These are phyloP conservation scores for Luvunga scandens DNA, from an alignment of 345 rosid genomes.

Conservation along the genomic window DNA sequence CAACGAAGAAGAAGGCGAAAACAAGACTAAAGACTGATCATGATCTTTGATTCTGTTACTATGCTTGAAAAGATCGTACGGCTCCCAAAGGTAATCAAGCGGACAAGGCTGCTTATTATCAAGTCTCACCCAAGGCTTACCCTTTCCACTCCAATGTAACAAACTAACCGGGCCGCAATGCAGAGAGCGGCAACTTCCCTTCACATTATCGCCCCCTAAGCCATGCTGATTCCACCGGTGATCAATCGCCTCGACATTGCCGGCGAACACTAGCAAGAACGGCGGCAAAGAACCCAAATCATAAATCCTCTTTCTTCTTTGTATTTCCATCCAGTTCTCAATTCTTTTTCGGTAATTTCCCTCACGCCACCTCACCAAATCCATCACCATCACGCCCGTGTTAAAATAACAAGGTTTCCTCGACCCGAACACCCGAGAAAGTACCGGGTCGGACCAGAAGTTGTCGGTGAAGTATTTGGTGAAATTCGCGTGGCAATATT, in stretches of 20 bases:
- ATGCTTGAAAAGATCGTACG: slow-evolving; percentile 59
- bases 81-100: slow-evolving; percentile 78
- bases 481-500: slow-evolving; percentile 93
- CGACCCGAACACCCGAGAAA: slow-evolving; percentile 54
- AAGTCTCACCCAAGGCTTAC: slow-evolving; percentile 91
- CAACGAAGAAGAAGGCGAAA: slow-evolving; percentile 25
- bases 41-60: slow-evolving; percentile 19
- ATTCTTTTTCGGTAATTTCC: slow-evolving; percentile 64
- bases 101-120: slow-evolving; percentile 77
- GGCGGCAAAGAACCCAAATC: slow-evolving; percentile 93
- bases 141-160: slow-evolving; percentile 98
- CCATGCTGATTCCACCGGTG: slow-evolving; percentile 98
- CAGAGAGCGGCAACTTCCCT: slow-evolving; percentile 75
- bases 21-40: slow-evolving; percentile 20
- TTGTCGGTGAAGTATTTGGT: slow-evolving; percentile 77
- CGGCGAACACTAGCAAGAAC: slow-evolving; percentile 78
- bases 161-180: slow-evolving; percentile 91
- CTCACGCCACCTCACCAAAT: slow-evolving; percentile 69
- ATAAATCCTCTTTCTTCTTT: slow-evolving; percentile 69
- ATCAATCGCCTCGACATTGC: slow-evolving; percentile 74
- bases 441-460: slow-evolving; percentile 83
- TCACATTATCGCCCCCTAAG: slow-evolving; percentile 87
- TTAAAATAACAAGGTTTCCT: slow-evolving; percentile 84
- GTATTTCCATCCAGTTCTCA: slow-evolving; percentile 89
- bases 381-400: slow-evolving; percentile 98